These are phyloP conservation scores for Thecaphora thlaspeos DNA, from an alignment of 1,284 basidiomycete genomes.

Conservation along the genomic window DNA sequence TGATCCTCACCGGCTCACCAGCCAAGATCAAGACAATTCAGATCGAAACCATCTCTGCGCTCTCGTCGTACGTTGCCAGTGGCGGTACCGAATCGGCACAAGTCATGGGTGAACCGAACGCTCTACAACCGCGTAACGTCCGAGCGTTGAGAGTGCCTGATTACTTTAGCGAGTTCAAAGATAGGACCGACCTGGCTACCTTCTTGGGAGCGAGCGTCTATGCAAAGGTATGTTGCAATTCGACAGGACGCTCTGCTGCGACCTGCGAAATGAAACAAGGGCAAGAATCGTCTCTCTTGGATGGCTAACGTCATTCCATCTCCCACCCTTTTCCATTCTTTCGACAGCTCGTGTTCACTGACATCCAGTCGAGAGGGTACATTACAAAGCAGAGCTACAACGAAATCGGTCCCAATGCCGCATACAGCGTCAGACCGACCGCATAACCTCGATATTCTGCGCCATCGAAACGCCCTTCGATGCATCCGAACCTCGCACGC, in stretches of 20 bases:
- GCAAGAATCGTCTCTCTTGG: too few species aligned
- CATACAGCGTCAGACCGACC: constrained; percentile 25
- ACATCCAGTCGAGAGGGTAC: constrained; percentile 44
- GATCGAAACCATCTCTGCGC: constrained; percentile 33
- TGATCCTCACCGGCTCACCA: constrained; percentile 49
- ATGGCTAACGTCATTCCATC: not conserved
- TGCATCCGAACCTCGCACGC: too few species aligned
- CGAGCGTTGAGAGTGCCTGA: constrained; percentile 52
- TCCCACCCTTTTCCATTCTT: not conserved
- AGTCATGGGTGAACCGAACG: constrained; percentile 45
- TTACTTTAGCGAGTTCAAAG: constrained; percentile 56
- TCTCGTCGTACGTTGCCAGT: constrained; percentile 28
- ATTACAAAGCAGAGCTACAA: constrained; percentile 55
- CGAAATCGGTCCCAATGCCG: constrained; percentile 46
- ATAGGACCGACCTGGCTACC: constrained; percentile 49
- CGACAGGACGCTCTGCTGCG: not conserved
- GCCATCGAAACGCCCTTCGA: too few species aligned
- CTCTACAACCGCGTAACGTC: constrained; percentile 45
- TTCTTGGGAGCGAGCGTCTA: constrained; percentile 56
- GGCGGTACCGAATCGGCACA: constrained; percentile 42
- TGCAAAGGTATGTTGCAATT: constrained; percentile 33
- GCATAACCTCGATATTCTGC: too few species aligned
- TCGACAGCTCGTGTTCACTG: constrained; percentile 44
- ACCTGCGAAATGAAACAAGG: too few species aligned
- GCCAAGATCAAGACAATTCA: constrained; percentile 41